Evolutionary conservation across 768 basidiomycete genomes (phyloP).

Genomic region (Dioszegia aurantiaca): DNA sequence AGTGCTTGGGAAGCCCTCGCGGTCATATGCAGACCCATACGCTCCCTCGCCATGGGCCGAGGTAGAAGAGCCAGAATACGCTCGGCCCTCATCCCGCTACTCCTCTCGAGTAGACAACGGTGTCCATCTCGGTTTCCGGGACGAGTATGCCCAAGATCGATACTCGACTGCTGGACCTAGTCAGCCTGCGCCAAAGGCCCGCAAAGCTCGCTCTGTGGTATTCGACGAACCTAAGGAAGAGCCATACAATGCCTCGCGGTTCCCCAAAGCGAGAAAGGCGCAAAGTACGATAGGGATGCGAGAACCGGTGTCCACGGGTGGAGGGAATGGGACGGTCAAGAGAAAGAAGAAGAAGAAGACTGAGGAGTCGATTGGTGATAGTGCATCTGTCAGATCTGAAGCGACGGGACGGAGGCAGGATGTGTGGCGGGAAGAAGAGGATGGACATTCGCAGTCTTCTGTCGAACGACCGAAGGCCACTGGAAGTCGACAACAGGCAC

Average conservation of each 20-base stretch:
- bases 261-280: conserved; percentile 33
- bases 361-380: not conserved
- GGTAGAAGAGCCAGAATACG: not conserved
- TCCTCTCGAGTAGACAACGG: conserved; percentile 16
- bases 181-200: conserved; percentile 4
- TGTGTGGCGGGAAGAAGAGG: not conserved
- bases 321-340: conserved; percentile 23
- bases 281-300: conserved; percentile 26
- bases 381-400: not conserved
- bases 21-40: conserved; percentile 41
- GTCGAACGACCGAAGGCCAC: no score
- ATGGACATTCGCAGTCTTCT: conserved; percentile 2
- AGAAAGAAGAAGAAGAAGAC: conserved; percentile 33
- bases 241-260: conserved; percentile 24
- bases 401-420: not conserved
- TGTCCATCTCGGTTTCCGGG: conserved; percentile 17
- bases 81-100: conserved; percentile 23
- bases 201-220: conserved; percentile 7
- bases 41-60: conserved; percentile 40
- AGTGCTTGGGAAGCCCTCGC: conserved; percentile 41
- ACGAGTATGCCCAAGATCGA: conserved; percentile 1
- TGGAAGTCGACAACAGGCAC: not conserved
- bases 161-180: not conserved
- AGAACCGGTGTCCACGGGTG: conserved; percentile 12
- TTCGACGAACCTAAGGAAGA: conserved; percentile 2